phyloP scores from a whole-genome alignment of 2,329 filamentous ascomycete genomes.

The Trichophyton benhamiae region DNA sequence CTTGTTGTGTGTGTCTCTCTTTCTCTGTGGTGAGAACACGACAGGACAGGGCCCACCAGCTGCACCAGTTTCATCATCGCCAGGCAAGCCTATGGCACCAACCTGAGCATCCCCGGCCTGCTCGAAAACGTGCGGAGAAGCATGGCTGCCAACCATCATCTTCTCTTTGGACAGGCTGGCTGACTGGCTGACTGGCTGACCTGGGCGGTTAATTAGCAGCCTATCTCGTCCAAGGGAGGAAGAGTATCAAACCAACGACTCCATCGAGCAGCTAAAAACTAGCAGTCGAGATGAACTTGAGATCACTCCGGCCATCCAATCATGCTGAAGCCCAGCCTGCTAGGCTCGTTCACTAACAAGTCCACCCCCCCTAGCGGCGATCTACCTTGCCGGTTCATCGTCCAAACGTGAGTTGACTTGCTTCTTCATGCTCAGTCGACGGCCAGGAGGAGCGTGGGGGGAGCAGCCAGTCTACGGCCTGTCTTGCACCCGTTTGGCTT shows the following conservation, averaged over 20 bases:
- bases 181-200: background rate
- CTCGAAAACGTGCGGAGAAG: background rate
- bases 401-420: background rate
- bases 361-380: background rate
- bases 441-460: background rate
- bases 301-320: background rate
- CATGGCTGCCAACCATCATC: background rate
- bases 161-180: background rate
- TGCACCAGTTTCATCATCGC: background rate
- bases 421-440: background rate
- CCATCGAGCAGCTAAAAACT: background rate
- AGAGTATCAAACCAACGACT: background rate
- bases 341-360: background rate
- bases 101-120: too few relatives aligned
- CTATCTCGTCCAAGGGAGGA: too few relatives aligned
- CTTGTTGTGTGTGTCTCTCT: too few relatives aligned
- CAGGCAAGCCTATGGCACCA: too few relatives aligned
- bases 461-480: background rate
- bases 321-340: background rate
- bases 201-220: background rate
- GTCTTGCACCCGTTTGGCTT: background rate
- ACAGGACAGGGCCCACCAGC: background rate
- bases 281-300: too few relatives aligned
- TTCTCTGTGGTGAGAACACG: background rate
- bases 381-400: constrained; percentile 1